Conservation (phyloP, 495 filamentous ascomycete genomes). For the Hypomontagnella submonticulosa region DNA sequence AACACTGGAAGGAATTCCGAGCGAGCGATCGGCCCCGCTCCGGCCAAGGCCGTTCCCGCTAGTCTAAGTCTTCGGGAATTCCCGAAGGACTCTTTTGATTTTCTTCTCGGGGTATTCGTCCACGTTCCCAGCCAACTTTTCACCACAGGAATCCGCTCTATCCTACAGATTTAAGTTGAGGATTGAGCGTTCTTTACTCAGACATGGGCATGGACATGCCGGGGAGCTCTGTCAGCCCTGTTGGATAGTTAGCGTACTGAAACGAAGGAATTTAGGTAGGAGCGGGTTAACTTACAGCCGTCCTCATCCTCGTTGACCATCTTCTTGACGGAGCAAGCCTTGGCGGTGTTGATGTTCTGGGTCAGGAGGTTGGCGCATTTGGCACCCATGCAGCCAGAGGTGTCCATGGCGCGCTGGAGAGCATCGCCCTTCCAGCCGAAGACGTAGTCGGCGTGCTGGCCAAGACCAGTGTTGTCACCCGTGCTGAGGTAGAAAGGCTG, state of each 20-base stretch:
- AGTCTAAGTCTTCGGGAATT: conserved; percentile 2
- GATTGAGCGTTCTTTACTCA: conserved; percentile 3
- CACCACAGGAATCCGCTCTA: background rate
- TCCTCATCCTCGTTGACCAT: conserved; percentile 44
- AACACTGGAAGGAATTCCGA: conserved; percentile 4
- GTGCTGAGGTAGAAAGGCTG: conserved; percentile 62
- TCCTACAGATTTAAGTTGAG: background rate
- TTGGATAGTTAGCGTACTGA: conserved; percentile 7
- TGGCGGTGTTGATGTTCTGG: conserved; percentile 50
- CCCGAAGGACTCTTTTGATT: conserved; percentile 2
- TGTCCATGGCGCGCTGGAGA: conserved; percentile 62
- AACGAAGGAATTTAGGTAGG: background rate
- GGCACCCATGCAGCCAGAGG: conserved; percentile 56
- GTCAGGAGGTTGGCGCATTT: conserved; percentile 51
- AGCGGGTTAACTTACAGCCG: conserved; percentile 40
- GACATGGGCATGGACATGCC: conserved; percentile 33
- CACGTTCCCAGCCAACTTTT: too few relatives aligned
- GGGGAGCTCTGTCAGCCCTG: conserved; percentile 39
- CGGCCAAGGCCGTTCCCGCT: conserved; percentile 15
- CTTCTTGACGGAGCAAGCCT: conserved; percentile 43
- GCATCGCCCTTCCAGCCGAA: conserved; percentile 62
- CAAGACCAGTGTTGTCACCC: conserved; percentile 56
- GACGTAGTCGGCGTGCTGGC: conserved; percentile 63
- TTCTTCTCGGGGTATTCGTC: background rate
- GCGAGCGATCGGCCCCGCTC: conserved; percentile 1